Conservation (phyloP, 2,329 filamentous ascomycete genomes). For the Metarhizium humberi region DNA sequence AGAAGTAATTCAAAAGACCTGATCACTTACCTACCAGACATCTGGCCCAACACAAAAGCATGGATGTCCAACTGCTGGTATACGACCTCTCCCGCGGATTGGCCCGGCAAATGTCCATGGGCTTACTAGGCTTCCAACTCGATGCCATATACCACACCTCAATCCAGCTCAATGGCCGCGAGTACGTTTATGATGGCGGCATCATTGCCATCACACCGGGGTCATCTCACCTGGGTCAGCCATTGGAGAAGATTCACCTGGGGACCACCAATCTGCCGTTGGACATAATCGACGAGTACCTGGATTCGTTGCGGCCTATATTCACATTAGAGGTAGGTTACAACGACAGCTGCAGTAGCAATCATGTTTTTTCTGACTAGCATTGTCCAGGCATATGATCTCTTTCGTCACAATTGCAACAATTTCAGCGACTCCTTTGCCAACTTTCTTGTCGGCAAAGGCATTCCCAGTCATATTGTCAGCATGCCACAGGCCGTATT, state of each 20-base stretch:
- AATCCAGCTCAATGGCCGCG: constrained; percentile 71
- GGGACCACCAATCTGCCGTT: constrained; percentile 70
- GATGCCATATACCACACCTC: constrained; percentile 96
- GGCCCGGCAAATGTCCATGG: constrained; percentile 45
- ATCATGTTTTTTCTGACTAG: no score
- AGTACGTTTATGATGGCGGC: constrained; percentile 86
- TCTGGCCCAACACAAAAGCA: constrained; percentile 21
- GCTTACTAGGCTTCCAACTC: constrained; percentile 50
- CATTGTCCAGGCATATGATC: constrained; percentile 63
- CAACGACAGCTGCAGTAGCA: background rate
- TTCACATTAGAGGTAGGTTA: constrained; percentile 65
- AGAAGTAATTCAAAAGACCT: background rate
- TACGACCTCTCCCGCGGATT: constrained; percentile 66
- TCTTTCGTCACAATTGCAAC: constrained; percentile 92
- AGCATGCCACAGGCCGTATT: constrained; percentile 80
- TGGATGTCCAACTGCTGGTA: constrained; percentile 70
- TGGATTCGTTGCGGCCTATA: constrained; percentile 72
- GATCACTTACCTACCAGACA: no score
- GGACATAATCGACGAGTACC: constrained; percentile 77
- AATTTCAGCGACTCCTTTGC: constrained; percentile 92
- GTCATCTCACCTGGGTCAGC: constrained; percentile 75
- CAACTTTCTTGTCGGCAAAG: constrained; percentile 79
- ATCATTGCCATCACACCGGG: constrained; percentile 76
- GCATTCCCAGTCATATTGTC: constrained; percentile 79
- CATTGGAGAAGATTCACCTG: constrained; percentile 66